These are phyloP conservation scores for Anthracocystis panici-leucophaei DNA, from an alignment of 1,284 basidiomycete genomes.

Conservation along the genomic window DNA sequence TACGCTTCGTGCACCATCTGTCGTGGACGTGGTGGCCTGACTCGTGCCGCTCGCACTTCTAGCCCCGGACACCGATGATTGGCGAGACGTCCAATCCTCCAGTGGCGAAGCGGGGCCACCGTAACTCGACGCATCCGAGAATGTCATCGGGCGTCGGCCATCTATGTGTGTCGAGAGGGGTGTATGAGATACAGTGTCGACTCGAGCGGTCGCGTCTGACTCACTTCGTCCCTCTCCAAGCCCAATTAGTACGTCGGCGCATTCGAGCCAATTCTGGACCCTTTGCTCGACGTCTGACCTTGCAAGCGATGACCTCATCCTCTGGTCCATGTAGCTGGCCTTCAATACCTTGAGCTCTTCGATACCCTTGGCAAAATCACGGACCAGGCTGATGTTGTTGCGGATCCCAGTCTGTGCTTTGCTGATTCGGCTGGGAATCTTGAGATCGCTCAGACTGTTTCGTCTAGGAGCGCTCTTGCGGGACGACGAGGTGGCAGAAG, in stretches of 20 bases:
- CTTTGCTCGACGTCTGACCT: conserved; percentile 12
- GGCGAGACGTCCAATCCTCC: conserved; percentile 15
- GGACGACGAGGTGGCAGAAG: conserved; percentile 5
- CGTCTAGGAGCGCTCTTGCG: conserved; percentile 25
- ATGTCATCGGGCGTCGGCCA: conserved; percentile 15
- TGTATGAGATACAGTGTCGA: conserved; percentile 49
- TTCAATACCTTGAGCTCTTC: conserved; percentile 57
- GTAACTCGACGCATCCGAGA: conserved; percentile 26
- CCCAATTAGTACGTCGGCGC: conserved; percentile 59
- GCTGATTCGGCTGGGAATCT: conserved; percentile 58
- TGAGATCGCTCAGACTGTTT: conserved; percentile 59
- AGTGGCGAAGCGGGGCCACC: conserved; percentile 20
- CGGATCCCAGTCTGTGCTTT: conserved; percentile 53
- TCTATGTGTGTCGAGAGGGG: conserved; percentile 26
- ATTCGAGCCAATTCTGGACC: conserved; percentile 55
- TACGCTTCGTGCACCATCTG: conserved; percentile 36
- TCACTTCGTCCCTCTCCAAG: conserved; percentile 53
- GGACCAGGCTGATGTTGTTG: conserved; percentile 52
- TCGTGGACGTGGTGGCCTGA: conserved; percentile 28
- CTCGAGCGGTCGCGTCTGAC: conserved; percentile 38
- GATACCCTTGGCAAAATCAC: conserved; percentile 59
- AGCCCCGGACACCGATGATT: conserved; percentile 16
- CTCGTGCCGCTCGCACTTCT: conserved; percentile 43
- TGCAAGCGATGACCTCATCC: conserved; percentile 1
- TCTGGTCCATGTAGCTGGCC: conserved; percentile 36